phyloP scores from a whole-genome alignment of 2,329 filamentous ascomycete species.

The Fusarium torreyae region DNA sequence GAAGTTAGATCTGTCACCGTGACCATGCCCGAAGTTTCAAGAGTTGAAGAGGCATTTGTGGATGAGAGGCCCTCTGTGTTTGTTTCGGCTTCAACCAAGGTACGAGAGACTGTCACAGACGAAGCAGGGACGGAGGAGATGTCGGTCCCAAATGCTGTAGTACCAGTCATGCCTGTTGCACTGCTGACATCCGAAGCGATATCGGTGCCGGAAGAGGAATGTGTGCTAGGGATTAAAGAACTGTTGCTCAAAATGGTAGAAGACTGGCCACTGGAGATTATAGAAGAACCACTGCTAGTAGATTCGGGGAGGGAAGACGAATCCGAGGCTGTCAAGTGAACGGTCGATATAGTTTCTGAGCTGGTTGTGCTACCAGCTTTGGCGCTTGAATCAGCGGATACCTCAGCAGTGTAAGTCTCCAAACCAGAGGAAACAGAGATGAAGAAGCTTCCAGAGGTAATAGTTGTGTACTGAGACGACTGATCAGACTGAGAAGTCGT shows the following conservation, averaged over 20 bases:
- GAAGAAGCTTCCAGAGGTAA: conserved; percentile 3
- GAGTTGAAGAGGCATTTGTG: not conserved
- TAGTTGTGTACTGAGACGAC: conserved; percentile 6
- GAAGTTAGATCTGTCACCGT: conserved; percentile 6
- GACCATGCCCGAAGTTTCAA: not conserved
- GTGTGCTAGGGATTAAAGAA: conserved; percentile 10
- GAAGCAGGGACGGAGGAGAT: conserved; percentile 1
- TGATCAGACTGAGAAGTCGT: conserved; percentile 2
- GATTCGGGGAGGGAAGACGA: conserved; percentile 12
- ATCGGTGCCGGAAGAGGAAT: conserved; percentile 1
- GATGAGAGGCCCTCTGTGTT: not conserved
- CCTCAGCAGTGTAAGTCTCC: conserved; percentile 5
- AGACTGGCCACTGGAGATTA: not conserved
- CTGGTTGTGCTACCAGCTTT: conserved; percentile 35
- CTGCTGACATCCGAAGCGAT: not conserved
- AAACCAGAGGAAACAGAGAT: conserved; percentile 11
- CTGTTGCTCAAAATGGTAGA: not conserved
- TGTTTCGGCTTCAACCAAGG: conserved; percentile 2
- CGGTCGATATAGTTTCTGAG: conserved; percentile 16
- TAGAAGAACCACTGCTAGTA: not conserved
- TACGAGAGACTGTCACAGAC: conserved; percentile 1
- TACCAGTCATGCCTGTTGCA: not conserved
- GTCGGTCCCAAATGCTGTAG: not conserved
- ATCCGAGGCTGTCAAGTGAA: conserved; percentile 6
- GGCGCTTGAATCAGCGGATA: conserved; percentile 41